Percentiles rank a stretch among this genome's conserved stretches.
Conservation (phyloP, 306 rosid species). For the Cicer yamashitae region DNA sequence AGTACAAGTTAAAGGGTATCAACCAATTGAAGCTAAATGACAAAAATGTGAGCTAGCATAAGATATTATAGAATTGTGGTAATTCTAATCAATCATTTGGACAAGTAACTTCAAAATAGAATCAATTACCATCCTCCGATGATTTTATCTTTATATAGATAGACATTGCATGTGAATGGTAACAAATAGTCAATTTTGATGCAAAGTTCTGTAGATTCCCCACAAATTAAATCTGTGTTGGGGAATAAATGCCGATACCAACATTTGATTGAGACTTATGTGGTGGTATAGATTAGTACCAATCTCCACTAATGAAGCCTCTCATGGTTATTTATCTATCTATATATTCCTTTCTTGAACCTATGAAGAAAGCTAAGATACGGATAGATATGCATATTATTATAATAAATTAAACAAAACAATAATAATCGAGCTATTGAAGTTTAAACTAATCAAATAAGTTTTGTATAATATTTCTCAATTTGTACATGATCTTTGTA, state of each 20-base stretch:
- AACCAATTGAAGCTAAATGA: conserved; percentile 39
- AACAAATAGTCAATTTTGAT: conserved; percentile 37
- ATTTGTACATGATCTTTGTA: conserved; percentile 24
- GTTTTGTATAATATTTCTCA: background rate
- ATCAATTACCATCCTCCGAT: conserved; percentile 42
- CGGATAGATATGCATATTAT: conserved; percentile 15
- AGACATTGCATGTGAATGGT: conserved; percentile 38
- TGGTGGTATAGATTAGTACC: conserved; percentile 38
- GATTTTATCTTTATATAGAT: conserved; percentile 30
- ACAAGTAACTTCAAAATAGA: conserved; percentile 41
- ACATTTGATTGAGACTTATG: conserved; percentile 43
- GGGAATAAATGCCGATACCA: conserved; percentile 46
- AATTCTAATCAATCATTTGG: conserved; percentile 39
- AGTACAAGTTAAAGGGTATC: background rate
- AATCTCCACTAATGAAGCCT: conserved; percentile 39
- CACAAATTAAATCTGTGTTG: conserved; percentile 31
- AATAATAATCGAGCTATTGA: background rate
- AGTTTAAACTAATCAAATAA: background rate
- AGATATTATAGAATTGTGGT: conserved; percentile 36
- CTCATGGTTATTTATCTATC: conserved; percentile 19
- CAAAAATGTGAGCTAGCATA: conserved; percentile 28
- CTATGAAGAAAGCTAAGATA: conserved; percentile 7
- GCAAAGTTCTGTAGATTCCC: conserved; percentile 48
- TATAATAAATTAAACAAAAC: background rate
- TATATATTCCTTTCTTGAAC: conserved; percentile 36